Conservation (phyloP, 805 yeast genomes). For the Candida sanyiensis region DNA sequence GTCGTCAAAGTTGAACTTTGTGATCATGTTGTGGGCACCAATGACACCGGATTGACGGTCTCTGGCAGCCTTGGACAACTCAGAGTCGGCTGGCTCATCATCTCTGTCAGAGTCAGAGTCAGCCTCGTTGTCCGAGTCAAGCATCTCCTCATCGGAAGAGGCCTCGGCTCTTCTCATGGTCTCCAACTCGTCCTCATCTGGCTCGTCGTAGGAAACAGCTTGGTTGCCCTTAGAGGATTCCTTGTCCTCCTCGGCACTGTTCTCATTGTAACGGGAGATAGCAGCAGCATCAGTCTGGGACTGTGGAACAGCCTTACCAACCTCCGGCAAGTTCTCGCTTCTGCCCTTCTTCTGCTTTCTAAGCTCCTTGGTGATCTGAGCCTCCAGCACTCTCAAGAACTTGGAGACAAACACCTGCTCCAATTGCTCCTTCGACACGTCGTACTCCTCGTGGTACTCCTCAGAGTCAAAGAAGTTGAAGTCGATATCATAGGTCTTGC, state of each 20-base stretch:
- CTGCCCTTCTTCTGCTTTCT: conserved; percentile 64
- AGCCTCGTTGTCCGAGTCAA: conserved; percentile 35
- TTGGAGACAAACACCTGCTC: conserved; percentile 58
- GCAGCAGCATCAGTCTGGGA: conserved; percentile 41
- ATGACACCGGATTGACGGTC: conserved; percentile 84
- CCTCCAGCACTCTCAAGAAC: conserved; percentile 69
- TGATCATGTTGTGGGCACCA: conserved; percentile 64
- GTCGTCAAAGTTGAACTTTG: conserved; percentile 87
- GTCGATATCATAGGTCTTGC: conserved; percentile 54
- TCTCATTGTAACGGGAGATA: conserved; percentile 32
- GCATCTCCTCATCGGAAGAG: conserved; percentile 60
- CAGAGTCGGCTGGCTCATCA: conserved; percentile 26
- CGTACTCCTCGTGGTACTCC: conserved; percentile 86
- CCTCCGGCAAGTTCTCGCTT: conserved; percentile 48
- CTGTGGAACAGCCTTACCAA: conserved; percentile 68
- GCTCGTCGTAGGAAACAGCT: conserved; percentile 88
- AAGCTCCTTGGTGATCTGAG: conserved; percentile 70
- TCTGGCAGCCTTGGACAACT: conserved; percentile 56
- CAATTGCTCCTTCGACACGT: conserved; percentile 72
- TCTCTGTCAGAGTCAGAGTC: conserved; percentile 39
- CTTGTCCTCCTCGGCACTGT: conserved; percentile 58
- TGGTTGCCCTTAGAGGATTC: conserved; percentile 64
- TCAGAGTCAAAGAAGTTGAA: conserved; percentile 67
- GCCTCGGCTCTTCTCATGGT: conserved; percentile 80
- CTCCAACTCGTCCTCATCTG: conserved; percentile 92